Percentiles rank a stretch among this genome's conserved stretches.
phyloP scores from a whole-genome alignment of 2,329 filamentous ascomycete genomes.

The Colletotrichum orbiculare region DNA sequence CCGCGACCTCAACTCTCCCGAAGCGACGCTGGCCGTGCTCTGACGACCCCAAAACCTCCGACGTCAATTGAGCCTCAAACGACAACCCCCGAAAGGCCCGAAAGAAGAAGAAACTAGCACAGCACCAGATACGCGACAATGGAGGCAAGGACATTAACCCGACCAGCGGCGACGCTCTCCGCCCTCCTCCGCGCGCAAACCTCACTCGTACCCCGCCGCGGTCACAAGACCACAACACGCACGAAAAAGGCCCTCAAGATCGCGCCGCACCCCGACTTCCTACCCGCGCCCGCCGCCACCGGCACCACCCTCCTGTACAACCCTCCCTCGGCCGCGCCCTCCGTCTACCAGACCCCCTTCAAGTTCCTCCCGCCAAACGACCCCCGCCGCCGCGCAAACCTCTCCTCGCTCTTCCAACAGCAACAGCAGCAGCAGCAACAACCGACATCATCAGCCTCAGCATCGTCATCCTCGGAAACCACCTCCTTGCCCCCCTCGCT shows the following conservation, averaged over 20 bases:
- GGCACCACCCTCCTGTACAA: conserved; percentile 60
- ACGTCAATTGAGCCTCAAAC: conserved; percentile 4
- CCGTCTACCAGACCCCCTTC: conserved; percentile 74
- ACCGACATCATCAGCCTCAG: conserved; percentile 28
- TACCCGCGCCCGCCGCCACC: conserved; percentile 50
- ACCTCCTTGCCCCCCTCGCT: conserved; percentile 46
- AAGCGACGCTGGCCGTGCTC: conserved; percentile 34
- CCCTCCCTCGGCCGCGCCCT: conserved; percentile 57
- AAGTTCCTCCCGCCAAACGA: conserved; percentile 71
- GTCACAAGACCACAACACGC: conserved; percentile 62
- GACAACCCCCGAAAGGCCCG: background rate
- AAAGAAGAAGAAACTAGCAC: background rate
- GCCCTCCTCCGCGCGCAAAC: conserved; percentile 37
- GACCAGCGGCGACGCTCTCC: conserved; percentile 49
- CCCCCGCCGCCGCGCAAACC: conserved; percentile 62
- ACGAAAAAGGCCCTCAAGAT: conserved; percentile 70
- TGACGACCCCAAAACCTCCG: background rate
- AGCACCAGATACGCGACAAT: conserved; percentile 14
- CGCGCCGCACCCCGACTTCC: conserved; percentile 70
- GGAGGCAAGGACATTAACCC: conserved; percentile 39
- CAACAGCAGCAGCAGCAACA: conserved; percentile 31
- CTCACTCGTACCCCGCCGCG: conserved; percentile 48
- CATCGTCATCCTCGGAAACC: conserved; percentile 31
- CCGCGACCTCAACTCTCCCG: background rate
- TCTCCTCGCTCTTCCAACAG: conserved; percentile 55